phyloP scores from a whole-genome alignment of 2,329 filamentous ascomycete genomes.

The Penicillium sclerotiorum region DNA sequence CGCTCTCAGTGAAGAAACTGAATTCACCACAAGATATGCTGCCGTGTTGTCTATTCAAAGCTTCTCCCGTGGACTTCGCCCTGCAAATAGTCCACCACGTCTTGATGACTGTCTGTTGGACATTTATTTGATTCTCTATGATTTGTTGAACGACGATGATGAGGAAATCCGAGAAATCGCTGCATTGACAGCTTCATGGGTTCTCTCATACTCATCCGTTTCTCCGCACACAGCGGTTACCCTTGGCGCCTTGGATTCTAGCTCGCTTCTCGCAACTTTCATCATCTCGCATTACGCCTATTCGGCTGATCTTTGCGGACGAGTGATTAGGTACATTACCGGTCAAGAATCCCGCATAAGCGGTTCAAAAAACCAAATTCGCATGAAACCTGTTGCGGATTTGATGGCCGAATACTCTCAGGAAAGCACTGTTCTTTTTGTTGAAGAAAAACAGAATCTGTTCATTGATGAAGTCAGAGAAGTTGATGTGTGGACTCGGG shows the following conservation, averaged over 20 bases:
- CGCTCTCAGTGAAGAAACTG: constrained; percentile 46
- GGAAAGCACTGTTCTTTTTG: constrained; percentile 65
- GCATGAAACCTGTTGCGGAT: constrained; percentile 28
- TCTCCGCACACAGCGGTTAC: constrained; percentile 32
- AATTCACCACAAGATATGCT: constrained; percentile 44
- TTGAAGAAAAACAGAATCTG: constrained; percentile 90
- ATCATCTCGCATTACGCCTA: constrained; percentile 37
- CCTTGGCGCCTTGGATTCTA: constrained; percentile 54
- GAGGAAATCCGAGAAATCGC: constrained; percentile 77
- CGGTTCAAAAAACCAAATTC: constrained; percentile 15
- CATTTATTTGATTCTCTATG: constrained; percentile 69
- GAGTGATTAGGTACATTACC: constrained; percentile 44
- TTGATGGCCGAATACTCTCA: constrained; percentile 38
- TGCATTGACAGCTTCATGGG: constrained; percentile 43
- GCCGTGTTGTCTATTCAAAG: constrained; percentile 38
- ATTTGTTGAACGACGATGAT: constrained; percentile 84
- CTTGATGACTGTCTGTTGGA: constrained; percentile 50
- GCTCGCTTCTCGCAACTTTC: constrained; percentile 42
- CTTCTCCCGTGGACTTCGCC: constrained; percentile 48
- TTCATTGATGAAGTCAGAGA: constrained; percentile 83
- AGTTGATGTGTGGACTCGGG: constrained; percentile 65
- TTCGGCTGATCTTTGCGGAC: constrained; percentile 36
- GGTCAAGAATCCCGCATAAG: constrained; percentile 32
- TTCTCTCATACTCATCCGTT: constrained; percentile 38
- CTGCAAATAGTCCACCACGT: constrained; percentile 21